A percentile compares a stretch with the other conserved stretches of the same genome.
Conservation (phyloP, 805 yeast species). For the Brettanomyces naardenensis region DNA sequence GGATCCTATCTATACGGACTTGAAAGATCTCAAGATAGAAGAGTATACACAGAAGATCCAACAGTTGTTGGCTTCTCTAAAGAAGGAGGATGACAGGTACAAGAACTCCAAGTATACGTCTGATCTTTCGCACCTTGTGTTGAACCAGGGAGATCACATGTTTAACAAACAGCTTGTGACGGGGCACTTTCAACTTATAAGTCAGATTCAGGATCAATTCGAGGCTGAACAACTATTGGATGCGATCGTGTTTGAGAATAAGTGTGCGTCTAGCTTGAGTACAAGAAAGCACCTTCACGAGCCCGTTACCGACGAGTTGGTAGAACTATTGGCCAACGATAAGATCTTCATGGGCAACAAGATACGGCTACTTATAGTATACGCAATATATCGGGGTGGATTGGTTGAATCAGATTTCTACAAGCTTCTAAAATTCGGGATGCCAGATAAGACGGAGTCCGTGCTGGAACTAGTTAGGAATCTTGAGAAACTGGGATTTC, state of each 20-base stretch:
- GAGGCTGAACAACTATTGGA: slow-evolving; percentile 31
- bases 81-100: slow-evolving; percentile 17
- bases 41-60: slow-evolving; percentile 18
- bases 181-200: slow-evolving; percentile 30
- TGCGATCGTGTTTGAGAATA: slow-evolving; percentile 81
- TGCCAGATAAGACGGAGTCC: slow-evolving; percentile 23
- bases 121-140: slow-evolving; percentile 22
- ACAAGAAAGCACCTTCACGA: slow-evolving; percentile 54
- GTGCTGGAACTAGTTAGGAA: slow-evolving; percentile 50
- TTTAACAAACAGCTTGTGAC: slow-evolving; percentile 17
- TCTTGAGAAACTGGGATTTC: slow-evolving; percentile 35
- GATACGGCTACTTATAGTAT: slow-evolving; percentile 63
- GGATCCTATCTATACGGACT: slow-evolving; percentile 19
- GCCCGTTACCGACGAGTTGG: slow-evolving; percentile 46
- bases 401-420: slow-evolving; percentile 63
- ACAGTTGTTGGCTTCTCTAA: slow-evolving; percentile 16
- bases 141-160: slow-evolving; percentile 20
- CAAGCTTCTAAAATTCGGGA: slow-evolving; percentile 55
- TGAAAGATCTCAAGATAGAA: slow-evolving; percentile 21
- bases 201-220: slow-evolving; percentile 54
- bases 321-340: slow-evolving; percentile 43
- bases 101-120: slow-evolving; percentile 19
- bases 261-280: slow-evolving; percentile 63
- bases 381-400: slow-evolving; percentile 79
- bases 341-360: slow-evolving; percentile 44